Conservation (phyloP, 345 rosid species). For the Dimocarpus longan region DNA sequence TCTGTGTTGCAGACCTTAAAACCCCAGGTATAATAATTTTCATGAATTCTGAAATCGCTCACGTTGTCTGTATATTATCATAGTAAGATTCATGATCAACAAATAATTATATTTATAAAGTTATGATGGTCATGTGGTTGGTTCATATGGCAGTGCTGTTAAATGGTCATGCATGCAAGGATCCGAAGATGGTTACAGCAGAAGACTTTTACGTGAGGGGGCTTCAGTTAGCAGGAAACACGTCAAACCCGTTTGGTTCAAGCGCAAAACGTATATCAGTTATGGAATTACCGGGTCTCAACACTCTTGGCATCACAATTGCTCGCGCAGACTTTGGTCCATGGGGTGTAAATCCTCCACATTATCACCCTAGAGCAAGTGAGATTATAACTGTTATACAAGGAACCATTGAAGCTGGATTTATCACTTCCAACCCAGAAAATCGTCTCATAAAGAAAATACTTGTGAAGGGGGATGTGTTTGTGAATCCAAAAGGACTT, state of each 20-base stretch:
- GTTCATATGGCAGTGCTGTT: background rate
- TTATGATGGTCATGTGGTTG: background rate
- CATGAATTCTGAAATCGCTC: too few relatives aligned
- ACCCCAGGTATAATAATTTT: background rate
- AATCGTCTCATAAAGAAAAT: conserved; percentile 6
- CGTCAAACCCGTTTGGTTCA: conserved; percentile 15
- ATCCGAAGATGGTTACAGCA: background rate
- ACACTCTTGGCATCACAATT: conserved; percentile 27
- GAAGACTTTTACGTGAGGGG: conserved; percentile 13
- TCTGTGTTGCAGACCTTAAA: conserved; percentile 15
- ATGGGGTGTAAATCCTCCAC: conserved; percentile 25
- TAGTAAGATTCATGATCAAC: too few relatives aligned
- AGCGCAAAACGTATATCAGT: background rate
- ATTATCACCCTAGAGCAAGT: conserved; percentile 22
- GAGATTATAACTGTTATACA: conserved; percentile 17
- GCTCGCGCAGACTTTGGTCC: conserved; percentile 24
- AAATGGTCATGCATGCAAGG: conserved; percentile 19
- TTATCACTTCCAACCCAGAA: conserved; percentile 20
- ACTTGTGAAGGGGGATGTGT: background rate
- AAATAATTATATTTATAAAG: too few relatives aligned
- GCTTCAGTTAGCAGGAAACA: conserved; percentile 7
- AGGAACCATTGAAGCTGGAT: conserved; percentile 21
- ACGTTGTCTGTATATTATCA: too few relatives aligned
- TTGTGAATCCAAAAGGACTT: conserved; percentile 7
- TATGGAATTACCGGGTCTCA: conserved; percentile 12